Conservation (phyloP, 176 grass and related monocot species). For the Eremochloa ophiuroides region DNA sequence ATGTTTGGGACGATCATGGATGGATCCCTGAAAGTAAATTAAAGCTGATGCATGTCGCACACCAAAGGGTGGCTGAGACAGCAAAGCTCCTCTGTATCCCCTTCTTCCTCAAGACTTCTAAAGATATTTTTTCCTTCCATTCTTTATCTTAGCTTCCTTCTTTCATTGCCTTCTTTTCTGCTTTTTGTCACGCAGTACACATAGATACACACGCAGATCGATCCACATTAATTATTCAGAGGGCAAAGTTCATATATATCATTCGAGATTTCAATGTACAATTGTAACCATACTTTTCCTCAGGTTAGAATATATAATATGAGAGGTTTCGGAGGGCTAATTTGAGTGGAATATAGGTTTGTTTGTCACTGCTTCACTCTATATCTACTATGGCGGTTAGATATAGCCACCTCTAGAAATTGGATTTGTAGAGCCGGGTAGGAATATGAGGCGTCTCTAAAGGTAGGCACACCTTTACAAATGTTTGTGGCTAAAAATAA, state of each 20-base stretch:
- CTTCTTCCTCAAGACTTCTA: slow-evolving; percentile 72
- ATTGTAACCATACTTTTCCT: too few relatives aligned
- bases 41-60: slow-evolving; percentile 30
- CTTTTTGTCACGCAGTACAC: slow-evolving; percentile 35
- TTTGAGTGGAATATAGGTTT: too few relatives aligned
- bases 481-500: too few relatives aligned
- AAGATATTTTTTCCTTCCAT: slow-evolving; percentile 33
- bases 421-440: too few relatives aligned
- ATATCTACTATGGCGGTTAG: too few relatives aligned
- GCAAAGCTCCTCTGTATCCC: slow-evolving; percentile 60
- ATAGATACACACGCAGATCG: background rate
- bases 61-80: slow-evolving; percentile 59
- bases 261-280: too few relatives aligned
- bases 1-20: slow-evolving; percentile 4
- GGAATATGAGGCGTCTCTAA: too few relatives aligned
- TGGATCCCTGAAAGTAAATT: slow-evolving; percentile 31
- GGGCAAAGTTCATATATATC: background rate
- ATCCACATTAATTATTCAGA: background rate
- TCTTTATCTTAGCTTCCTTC: background rate
- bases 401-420: too few relatives aligned
- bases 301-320: too few relatives aligned
- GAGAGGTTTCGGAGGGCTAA: too few relatives aligned
- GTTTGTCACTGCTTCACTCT: background rate
- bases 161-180: background rate
- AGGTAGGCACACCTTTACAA: too few relatives aligned